Base-by-base conservation (phyloP, 208 protist species). In the Wallacemonas sp. region DNA sequence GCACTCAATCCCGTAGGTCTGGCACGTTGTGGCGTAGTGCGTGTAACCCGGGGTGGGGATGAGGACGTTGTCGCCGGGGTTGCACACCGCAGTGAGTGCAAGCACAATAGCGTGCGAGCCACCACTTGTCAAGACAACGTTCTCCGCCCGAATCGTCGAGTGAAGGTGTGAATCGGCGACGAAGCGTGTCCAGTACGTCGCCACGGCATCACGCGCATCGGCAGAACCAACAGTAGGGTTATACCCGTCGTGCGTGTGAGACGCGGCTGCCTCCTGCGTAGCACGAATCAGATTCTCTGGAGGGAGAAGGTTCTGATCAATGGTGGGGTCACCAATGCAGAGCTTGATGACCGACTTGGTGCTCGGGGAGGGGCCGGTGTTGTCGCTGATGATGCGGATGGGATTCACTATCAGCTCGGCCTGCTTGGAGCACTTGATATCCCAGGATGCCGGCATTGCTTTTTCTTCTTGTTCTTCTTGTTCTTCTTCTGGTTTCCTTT, bases 31-130 rank as follows among this genome's bases (percentile, higher is more conserved):
- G 24, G 90, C 70, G 81, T 98, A 98, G 24, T 97, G 83, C 19
- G 96, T 87, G 73, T 98, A 98, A 46, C 90, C 86, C 24, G 97
- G 97, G 15, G 61, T 58, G 27, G 93, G 93, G 24, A 98, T 47
- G 21, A 98, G 84, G 26, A 98, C 82, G 63, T 97, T 97, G 62
- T 97, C 81, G 27, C 91, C 93, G 51, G 66, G 66, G 63, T 97
- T 84, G 56, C 72, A 77, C 12, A 98, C 33, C 2, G 77, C 91
- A 4, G 70, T 77, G 59, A 98, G 70, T 26, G 80, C 79, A 36
- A 98, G 76, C 38, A 97, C 77, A 33, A 98, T 79, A 17, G 84
- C 94, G 42, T 97, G 93, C n/a, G 91, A 96, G 34, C 77, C 90
- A 36, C 94, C 95, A 2, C 71, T 86, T 0, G 83, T 81, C 44